phyloP scores from a whole-genome alignment of 2,329 filamentous ascomycete species.

The Aspergillus sojae region DNA sequence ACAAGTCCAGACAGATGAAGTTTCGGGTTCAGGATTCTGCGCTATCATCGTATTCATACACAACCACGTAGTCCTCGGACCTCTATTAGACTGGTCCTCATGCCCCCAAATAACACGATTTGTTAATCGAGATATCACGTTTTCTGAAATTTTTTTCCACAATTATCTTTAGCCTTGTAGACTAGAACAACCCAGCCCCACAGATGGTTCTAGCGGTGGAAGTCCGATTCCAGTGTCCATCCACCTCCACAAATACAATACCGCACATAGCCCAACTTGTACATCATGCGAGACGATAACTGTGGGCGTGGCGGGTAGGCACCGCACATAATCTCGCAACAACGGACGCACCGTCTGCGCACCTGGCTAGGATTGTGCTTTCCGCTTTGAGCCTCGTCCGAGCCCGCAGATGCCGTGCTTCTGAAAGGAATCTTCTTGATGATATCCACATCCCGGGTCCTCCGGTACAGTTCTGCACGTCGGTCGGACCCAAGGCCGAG shows the following conservation, averaged over 20 bases:
- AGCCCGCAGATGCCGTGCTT: background rate
- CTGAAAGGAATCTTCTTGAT: conserved; percentile 52
- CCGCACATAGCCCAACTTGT: conserved; percentile 39
- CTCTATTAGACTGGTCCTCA: background rate
- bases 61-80: background rate
- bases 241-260: conserved; percentile 46
- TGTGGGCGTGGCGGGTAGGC: conserved; percentile 43
- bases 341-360: conserved; percentile 60
- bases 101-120: background rate
- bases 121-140: background rate
- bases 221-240: conserved; percentile 39
- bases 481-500: conserved; percentile 66
- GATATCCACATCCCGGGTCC: conserved; percentile 61
- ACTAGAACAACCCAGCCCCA: conserved; percentile 4
- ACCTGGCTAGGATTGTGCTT: conserved; percentile 12
- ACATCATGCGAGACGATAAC: conserved; percentile 40
- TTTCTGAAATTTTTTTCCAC: background rate
- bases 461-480: conserved; percentile 61
- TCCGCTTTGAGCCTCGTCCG: conserved; percentile 3
- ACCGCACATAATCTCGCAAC: conserved; percentile 68
- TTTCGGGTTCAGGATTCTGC: background rate
- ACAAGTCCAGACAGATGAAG: background rate
- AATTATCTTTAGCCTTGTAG: background rate
- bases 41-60: background rate
- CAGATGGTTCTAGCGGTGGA: conserved; percentile 12